Conservation (phyloP, 1,139 yeast species). For the Blastobotrys proliferans region DNA sequence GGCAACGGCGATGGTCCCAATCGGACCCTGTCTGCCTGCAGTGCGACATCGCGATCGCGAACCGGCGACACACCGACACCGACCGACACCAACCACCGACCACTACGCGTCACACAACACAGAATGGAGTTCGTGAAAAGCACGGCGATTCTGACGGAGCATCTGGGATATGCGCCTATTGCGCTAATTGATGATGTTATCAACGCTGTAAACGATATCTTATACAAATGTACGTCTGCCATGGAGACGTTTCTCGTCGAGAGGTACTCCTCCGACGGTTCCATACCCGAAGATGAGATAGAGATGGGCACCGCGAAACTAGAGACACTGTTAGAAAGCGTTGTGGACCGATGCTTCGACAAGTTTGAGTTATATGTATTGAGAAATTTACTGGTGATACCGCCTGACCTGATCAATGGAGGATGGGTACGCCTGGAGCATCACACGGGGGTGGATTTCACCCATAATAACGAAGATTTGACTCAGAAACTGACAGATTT, state of each 20-base stretch:
- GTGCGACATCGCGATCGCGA: too few species aligned
- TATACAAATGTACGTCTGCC: conserved; percentile 79
- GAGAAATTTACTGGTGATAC: conserved; percentile 70
- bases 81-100: background rate
- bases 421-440: conserved; percentile 70
- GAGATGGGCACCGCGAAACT: conserved; percentile 73
- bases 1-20: too few species aligned
- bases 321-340: conserved; percentile 70
- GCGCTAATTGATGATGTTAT: conserved; percentile 83
- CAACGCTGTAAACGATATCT: conserved; percentile 79
- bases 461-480: conserved; percentile 26
- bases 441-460: conserved; percentile 53
- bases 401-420: conserved; percentile 58
- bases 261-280: conserved; percentile 19
- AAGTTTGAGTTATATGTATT: conserved; percentile 79
- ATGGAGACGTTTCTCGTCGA: conserved; percentile 58
- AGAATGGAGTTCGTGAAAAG: conserved; percentile 20
- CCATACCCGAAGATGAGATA: conserved; percentile 46
- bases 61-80: conserved; percentile 5
- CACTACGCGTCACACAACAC: too few species aligned
- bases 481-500: conserved; percentile 41
- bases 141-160: conserved; percentile 72
- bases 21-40: too few species aligned
- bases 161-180: conserved; percentile 83
- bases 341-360: conserved; percentile 83